Base-by-base conservation (phyloP, 78 protist genomes). In the Anaeramoeba flamelloides region DNA sequence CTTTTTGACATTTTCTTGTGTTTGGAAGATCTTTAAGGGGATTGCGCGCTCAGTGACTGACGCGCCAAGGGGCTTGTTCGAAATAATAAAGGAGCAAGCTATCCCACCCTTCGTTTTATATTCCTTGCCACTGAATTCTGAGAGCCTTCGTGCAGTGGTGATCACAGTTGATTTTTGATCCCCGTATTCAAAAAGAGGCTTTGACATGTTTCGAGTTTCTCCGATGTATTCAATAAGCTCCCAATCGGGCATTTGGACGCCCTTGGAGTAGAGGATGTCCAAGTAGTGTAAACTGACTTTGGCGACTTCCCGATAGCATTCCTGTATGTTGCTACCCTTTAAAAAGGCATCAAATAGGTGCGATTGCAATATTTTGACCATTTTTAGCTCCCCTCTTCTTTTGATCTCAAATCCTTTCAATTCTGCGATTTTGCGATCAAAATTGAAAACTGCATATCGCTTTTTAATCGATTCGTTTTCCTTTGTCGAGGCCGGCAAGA, bases 321-420 rank as follows among this genome's bases (percentile, higher is more conserved):
- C 95, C 17, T 85, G 88, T 3, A 93, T 85, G 17, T 87, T 74
- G 2, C 33, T 40, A 0, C 98, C 96, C 0, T 83, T 82, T 32
- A 81, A 76, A 40, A 85, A 81, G 39, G 74, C 2, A 39, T 4
- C 33, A 77, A 94, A 95, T 1, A 95, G 80, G 40, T 92, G 81
- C 33, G 82, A 8, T 85, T 97, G 99, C 89, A 96, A 97, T 3
- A 69, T 65, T 41, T 97, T 97, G 90, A 97, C 89, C 33, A 97
- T 74, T 81, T 91, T 77, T 33, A 97, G 86, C 90, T 97, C 99
- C 0, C 99, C 99, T 0, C 99, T 69, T 33, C 99, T 89, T 89
- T 97, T 97, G 41, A 96, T 38, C 83, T 97, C 99, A 78, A 97
- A 97, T 31, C 99, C 99, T 40, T 96, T 97, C 53, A 97, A 89